Percentiles rank a stretch among this genome's conserved stretches.
Evolutionary conservation across 2,329 filamentous ascomycete species (phyloP).

Genomic region (Parascedosporium putredinis): DNA sequence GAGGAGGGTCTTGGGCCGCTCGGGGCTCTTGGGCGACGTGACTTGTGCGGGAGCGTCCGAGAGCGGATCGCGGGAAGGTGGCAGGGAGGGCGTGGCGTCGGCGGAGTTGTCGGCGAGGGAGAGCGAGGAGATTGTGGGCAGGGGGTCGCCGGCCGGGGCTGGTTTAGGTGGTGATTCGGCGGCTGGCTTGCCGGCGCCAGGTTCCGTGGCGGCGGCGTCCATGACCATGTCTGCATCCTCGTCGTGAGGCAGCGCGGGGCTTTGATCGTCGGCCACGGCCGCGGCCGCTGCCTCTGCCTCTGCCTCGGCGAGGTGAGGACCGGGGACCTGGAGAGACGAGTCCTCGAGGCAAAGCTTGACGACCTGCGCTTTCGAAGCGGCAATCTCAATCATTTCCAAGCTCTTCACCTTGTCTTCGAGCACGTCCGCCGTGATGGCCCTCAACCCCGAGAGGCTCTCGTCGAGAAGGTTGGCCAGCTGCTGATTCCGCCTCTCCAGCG

Average conservation of each 20-base stretch:
- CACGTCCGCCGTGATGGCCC: constrained; percentile 42
- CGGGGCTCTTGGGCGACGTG: neutral
- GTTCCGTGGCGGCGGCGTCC: constrained; percentile 2
- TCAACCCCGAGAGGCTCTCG: constrained; percentile 53
- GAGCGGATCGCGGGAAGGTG: neutral
- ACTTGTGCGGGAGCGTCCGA: neutral
- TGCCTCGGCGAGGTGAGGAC: neutral
- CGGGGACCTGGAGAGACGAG: constrained; percentile 27
- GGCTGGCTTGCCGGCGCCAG: no score
- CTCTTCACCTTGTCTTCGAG: constrained; percentile 37
- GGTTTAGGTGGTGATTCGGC: neutral
- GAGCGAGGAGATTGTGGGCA: constrained; percentile 13
- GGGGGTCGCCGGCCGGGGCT: no score
- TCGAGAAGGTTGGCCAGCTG: constrained; percentile 59
- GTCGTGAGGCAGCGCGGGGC: neutral
- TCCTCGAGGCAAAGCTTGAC: constrained; percentile 53
- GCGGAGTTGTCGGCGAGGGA: constrained; percentile 12
- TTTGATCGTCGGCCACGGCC: neutral
- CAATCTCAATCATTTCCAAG: constrained; percentile 45
- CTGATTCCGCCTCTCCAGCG: constrained; percentile 55
- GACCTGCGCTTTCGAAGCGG: constrained; percentile 53
- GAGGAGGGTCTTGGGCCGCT: constrained; percentile 22
- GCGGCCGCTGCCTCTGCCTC: no score
- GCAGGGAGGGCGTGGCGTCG: constrained; percentile 8
- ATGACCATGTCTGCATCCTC: constrained; percentile 6